Evolutionary conservation across 2,329 filamentous ascomycete species (phyloP), one percentile per base, ranked within the genome.

Genomic region (Penicillium sclerotigenum): DNA sequence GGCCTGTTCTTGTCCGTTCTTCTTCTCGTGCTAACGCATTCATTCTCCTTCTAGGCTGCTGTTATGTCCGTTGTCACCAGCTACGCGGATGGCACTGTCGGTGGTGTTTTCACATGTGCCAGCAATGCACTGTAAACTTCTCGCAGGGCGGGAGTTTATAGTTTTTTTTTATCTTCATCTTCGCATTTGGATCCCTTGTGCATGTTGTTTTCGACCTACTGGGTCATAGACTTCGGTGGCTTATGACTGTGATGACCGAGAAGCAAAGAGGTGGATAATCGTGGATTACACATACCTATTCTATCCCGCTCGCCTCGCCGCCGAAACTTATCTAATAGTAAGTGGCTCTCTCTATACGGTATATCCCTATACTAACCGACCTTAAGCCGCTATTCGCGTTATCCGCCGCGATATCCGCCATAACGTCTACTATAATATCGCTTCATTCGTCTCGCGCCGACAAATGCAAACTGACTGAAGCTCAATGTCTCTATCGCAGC

Each of bases 21-120:
- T 88, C 50, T 26, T 20, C 11, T 26, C 41, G 47, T 56, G 49
- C 60, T 60, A 40, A 61, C 43, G 33, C 43, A 33, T 7, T n/a
- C n/a, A 18, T 31, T 48, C 26, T 48, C 26, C 18, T 48, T 57
- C 29, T 38, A 79, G 76, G 74, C 73, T 20, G 74, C 76, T 18
- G 62, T 79, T 49, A 70, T 75, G 58, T 74, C 73, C 51, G 75
- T 79, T 14, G 82, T 94, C 24, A 79, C 90, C 56, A 86, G 87
- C 20, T 96, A 93, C 68, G 70, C 81, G 31, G 74, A 79, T 1
- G 83, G 84, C 4, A 76, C 76, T 0, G 88, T 95, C 26, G 82
- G 87, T 1, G 83, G 85, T 1, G 83, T 90, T 0, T 96, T 96
- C 69, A 85, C 85, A 1, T 96, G 91, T 69, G 80, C 80, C 14